A percentile compares a stretch with the other conserved stretches of the same genome.
Evolutionary conservation across 2,329 filamentous ascomycete genomes (phyloP).

Genomic region (Stagonosporopsis cucurbitacearum): DNA sequence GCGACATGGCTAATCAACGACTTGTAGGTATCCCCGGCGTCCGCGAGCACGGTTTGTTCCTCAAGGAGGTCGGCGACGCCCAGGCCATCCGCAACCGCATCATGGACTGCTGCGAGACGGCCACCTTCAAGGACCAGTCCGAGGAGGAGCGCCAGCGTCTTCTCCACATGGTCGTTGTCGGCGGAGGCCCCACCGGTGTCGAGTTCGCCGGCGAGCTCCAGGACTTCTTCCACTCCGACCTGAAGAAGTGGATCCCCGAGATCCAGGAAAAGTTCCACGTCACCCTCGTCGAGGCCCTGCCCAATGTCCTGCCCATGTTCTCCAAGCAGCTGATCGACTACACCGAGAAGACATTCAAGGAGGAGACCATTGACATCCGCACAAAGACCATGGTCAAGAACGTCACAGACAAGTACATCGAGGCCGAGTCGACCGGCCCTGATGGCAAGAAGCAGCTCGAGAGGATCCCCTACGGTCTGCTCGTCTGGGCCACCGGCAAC

Average conservation of each 20-base stretch:
- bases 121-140: constrained; percentile 95
- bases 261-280: constrained; percentile 96
- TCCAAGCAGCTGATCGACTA: constrained; percentile 99
- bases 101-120: constrained; percentile 99
- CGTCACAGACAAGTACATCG: constrained; percentile 89
- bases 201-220: constrained; percentile 98
- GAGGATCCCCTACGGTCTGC: constrained; percentile 88
- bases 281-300: constrained; percentile 94
- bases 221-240: constrained; percentile 98
- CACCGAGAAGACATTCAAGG: constrained; percentile 98
- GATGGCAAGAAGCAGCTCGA: constrained; percentile 85
- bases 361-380: constrained; percentile 96
- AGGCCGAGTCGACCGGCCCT: constrained; percentile 81
- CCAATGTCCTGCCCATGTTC: constrained; percentile 96
- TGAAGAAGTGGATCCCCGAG: constrained; percentile 97
- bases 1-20: constrained; percentile 24
- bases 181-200: constrained; percentile 94
- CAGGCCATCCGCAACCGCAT: constrained; percentile 97
- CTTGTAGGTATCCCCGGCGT: constrained; percentile 81
- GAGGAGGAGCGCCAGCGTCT: constrained; percentile 89
- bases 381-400: constrained; percentile 99
- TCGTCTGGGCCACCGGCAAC: constrained; percentile 99
- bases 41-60: constrained; percentile 92
- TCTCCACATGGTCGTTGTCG: constrained; percentile 89
- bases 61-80: constrained; percentile 97